Base-by-base conservation (phyloP, 345 rosid genomes). In the Eucalyptus polybractea region DNA sequence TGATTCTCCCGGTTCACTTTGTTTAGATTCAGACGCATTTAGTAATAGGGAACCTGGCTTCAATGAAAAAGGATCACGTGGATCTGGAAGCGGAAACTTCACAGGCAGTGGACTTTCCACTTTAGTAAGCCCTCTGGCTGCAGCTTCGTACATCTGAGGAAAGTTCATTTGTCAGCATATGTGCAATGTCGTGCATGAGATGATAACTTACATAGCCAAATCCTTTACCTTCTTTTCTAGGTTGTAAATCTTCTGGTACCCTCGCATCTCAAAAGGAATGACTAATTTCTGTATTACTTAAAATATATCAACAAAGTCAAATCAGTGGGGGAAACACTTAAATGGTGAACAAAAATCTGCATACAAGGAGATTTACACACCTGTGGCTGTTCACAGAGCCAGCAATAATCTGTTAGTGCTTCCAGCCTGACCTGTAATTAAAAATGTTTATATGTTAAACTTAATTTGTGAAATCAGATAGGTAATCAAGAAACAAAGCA, bases 261-360 rank as follows among this genome's bases (percentile, higher is more conserved):
- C 98, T 49, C 98, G 93, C 99, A 94, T 96, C 94, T 97, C 99
- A 90, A 96, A 97, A 49, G 98, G 97, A 88, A 97, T 87, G 65
- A 96, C 54, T 89, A 97, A 89, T 92, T 92, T 96, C 11, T 1
- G 2, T 47, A 4, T 11, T 47, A 47, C 50, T 47, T 47, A 47
- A 47, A 47, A 47, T 47, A 47, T 11, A 47, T 47, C 50, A 47
- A 47, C 13, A 11, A 47, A 47, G 50, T 47, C 50, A 0, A 4
- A 1, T 11, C 1, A 11, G 50, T 0, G 50, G 11, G 0, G 4
- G 50, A 47, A 47, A 47, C 11, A 47, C 13, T 11, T 47, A 47
- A 47, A 47, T 47, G 50, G 13, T 47, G 11, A 47, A 47, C 5
- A 47, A 47, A 47, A 5, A 10, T 47, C n/a, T n/a, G n/a, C n/a